Percentiles rank a stretch among this genome's conserved stretches.
These are phyloP conservation scores for Zalaria sp. DNA, from an alignment of 2,329 filamentous ascomycete genomes.

Conservation along the genomic window DNA sequence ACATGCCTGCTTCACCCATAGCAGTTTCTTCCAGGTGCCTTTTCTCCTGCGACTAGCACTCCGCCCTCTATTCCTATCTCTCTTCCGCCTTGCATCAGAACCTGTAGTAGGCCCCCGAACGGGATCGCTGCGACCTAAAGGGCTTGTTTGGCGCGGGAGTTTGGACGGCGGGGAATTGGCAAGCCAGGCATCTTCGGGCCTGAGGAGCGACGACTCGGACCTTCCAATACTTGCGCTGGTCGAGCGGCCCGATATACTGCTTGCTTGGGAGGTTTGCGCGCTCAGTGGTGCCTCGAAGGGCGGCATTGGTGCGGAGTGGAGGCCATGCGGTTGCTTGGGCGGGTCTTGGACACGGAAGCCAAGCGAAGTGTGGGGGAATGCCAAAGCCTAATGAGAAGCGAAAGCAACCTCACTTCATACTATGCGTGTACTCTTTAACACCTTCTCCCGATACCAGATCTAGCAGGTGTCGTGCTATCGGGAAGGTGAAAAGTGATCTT, in stretches of 20 bases:
- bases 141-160: slow-evolving; percentile 11
- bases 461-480: too few species aligned
- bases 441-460: too few species aligned
- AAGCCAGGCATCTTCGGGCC: slow-evolving; percentile 73
- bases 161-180: slow-evolving; percentile 45
- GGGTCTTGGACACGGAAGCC: too few species aligned
- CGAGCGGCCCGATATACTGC: neutral
- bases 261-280: slow-evolving; percentile 2
- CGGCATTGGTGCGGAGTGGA: slow-evolving; percentile 1
- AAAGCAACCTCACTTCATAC: too few species aligned
- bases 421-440: too few species aligned
- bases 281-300: slow-evolving; percentile 4
- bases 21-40: slow-evolving; percentile 79
- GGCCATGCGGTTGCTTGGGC: neutral
- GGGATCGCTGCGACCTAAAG: slow-evolving; percentile 17
- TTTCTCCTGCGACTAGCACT: slow-evolving; percentile 52
- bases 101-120: slow-evolving; percentile 12
- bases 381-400: too few species aligned
- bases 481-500: too few species aligned
- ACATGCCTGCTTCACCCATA: slow-evolving; percentile 98
- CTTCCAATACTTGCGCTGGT: neutral
- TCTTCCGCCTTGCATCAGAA: slow-evolving; percentile 24
- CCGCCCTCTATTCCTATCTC: slow-evolving; percentile 39
- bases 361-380: too few species aligned
- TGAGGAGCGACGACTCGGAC: slow-evolving; percentile 38